Base-by-base conservation (phyloP, 371 early-diverging fungal species). In the Lichtheimia ramosa region DNA sequence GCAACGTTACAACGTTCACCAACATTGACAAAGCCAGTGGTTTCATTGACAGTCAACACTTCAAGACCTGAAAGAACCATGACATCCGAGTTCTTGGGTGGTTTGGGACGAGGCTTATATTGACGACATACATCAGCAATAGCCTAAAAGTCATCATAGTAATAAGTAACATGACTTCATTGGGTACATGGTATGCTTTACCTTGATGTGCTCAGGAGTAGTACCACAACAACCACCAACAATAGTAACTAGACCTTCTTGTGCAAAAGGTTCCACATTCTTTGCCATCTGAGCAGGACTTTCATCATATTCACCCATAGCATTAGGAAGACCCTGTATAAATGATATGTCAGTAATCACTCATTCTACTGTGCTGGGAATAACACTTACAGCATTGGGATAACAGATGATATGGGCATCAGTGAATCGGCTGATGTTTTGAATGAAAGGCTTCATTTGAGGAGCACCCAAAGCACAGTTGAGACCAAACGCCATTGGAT, bases 221-320 rank as follows among this genome's bases (percentile, higher is more conserved):
- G 96, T 94, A 70, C 96, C 96, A 73, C 96, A 96, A 83, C 96
- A 96, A 40, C 96, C 96, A 59, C 96, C 96, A 18, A 96, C 82
- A 74, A 96, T 94, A 62, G 95, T 96, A 24, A 96, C 82, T 16
- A 96, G 80, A 15, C 96, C 96, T 48, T 92, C 92, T 57, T 87
- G 79, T 20, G 96, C 96, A 80, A 96, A 96, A 13, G 84, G 87
- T 28, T 81, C 83, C 21, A 96, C 90, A 51, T 89, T 82, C 39
- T 74, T 79, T 2, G 94, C 93, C 96, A 96, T 96, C 21, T 74
- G 80, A 50, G 79, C 90, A 12, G 96, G 94, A 16, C 84, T 80
- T 75, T 96, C 92, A 65, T 96, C 96, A 67, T 93, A 93, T 63
- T 89, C 90, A 70, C 92, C 92, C 83, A 92, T 90, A 5, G 92